Evolutionary conservation across 345 rosid genomes (phyloP).

Genomic region (Eucalyptus pauciflora): DNA sequence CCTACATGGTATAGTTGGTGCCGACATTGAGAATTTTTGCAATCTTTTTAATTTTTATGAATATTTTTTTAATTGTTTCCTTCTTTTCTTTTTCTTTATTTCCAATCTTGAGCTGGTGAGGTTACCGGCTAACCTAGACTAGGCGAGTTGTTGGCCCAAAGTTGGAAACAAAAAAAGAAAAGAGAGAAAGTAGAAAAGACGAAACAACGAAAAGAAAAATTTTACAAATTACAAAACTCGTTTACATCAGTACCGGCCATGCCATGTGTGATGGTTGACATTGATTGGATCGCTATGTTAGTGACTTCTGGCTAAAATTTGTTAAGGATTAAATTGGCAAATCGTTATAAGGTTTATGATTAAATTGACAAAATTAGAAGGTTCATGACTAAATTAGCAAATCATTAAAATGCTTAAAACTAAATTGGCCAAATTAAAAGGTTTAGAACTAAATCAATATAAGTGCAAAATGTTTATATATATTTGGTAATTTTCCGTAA

Average conservation of each 20-base stretch:
- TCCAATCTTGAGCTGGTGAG: background rate
- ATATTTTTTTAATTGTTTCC: background rate
- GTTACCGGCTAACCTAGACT: background rate
- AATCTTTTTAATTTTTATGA: no score
- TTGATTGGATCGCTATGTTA: background rate
- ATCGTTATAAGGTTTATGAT: no score
- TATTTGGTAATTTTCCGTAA: background rate
- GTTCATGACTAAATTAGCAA: background rate
- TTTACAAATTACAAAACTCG: no score
- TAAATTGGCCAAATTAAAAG: no score
- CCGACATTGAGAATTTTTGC: background rate
- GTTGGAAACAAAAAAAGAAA: background rate
- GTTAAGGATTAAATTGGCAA: background rate
- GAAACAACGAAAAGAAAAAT: no score
- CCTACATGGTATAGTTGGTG: background rate
- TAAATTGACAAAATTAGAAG: no score
- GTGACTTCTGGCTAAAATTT: no score
- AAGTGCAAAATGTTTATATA: background rate
- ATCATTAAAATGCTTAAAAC: background rate
- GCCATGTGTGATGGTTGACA: background rate
- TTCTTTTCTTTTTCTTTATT: no score
- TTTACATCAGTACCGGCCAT: rapidly evolving
- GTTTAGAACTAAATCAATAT: background rate
- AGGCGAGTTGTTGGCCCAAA: background rate
- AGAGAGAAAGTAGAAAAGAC: background rate